Evolutionary conservation across 176 grass and related monocot genomes (phyloP).

Genomic region (Carex pumila): DNA sequence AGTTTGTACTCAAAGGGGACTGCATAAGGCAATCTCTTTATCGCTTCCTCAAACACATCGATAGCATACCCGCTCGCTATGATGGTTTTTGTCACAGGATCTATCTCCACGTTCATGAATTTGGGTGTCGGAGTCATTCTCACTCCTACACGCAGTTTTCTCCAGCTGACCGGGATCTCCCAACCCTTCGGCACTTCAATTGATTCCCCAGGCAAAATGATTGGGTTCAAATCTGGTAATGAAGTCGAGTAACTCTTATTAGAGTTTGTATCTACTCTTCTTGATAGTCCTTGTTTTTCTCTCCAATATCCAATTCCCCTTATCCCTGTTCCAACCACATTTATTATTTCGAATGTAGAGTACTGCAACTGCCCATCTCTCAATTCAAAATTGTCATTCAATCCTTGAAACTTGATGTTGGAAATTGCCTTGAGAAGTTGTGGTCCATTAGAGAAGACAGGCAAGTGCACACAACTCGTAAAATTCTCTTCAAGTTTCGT

Average conservation of each 20-base stretch:
- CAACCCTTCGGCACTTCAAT: slow-evolving; percentile 27
- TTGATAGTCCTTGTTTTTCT: slow-evolving; percentile 17
- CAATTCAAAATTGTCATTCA: slow-evolving; percentile 43
- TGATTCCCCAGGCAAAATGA: slow-evolving; percentile 37
- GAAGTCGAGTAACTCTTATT: background rate
- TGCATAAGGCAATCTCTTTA: slow-evolving; percentile 31
- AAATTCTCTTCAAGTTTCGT: slow-evolving; percentile 18
- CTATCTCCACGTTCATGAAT: slow-evolving; percentile 19
- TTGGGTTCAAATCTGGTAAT: slow-evolving; percentile 2
- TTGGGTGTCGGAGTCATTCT: slow-evolving; percentile 1
- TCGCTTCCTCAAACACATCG: slow-evolving; percentile 32
- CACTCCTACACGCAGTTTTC: slow-evolving; percentile 34
- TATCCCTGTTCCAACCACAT: slow-evolving; percentile 27
- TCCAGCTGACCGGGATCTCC: slow-evolving; percentile 17
- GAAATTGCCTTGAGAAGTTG: slow-evolving; percentile 36
- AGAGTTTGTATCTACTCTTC: background rate
- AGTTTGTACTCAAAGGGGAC: slow-evolving; percentile 22
- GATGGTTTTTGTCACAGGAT: slow-evolving; percentile 22
- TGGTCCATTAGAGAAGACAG: slow-evolving; percentile 28
- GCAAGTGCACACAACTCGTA: slow-evolving; percentile 16
- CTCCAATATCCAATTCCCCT: slow-evolving; percentile 46
- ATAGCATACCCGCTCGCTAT: slow-evolving; percentile 1
- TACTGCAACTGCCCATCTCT: slow-evolving; percentile 33
- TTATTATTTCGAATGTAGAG: slow-evolving; percentile 43
- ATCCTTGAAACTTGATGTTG: slow-evolving; percentile 38